A percentile compares a stretch with the other conserved stretches of the same genome.
These are phyloP conservation scores for Ogataea paraovalis DNA, from an alignment of 805 yeast species.

Conservation along the genomic window DNA sequence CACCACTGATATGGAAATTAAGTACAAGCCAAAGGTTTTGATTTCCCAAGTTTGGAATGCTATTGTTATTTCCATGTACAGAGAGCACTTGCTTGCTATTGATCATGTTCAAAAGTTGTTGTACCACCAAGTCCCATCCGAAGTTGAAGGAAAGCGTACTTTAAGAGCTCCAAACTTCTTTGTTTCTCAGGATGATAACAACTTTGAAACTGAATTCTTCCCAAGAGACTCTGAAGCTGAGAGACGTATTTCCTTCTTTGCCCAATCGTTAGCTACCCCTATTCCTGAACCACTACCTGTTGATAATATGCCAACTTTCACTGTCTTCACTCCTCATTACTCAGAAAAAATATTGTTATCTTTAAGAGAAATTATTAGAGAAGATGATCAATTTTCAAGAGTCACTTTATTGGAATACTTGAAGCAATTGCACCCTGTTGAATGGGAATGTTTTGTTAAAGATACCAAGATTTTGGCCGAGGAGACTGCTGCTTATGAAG, in stretches of 20 bases:
- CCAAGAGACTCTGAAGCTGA: constrained; percentile 97
- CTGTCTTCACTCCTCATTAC: constrained; percentile 95
- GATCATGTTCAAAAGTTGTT: constrained; percentile 97
- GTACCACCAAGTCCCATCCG: constrained; percentile 98
- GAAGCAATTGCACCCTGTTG: constrained; percentile 92
- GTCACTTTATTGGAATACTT: constrained; percentile 90
- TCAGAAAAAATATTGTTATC: constrained; percentile 90
- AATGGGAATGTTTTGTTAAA: constrained; percentile 96
- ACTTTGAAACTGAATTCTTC: constrained; percentile 94
- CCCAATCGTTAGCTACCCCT: constrained; percentile 97
- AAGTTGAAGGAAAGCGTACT: constrained; percentile 96
- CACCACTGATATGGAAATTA: constrained; percentile 98
- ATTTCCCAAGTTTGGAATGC: constrained; percentile 99
- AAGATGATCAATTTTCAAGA: constrained; percentile 94
- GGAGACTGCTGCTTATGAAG: constrained; percentile 80
- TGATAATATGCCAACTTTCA: constrained; percentile 99
- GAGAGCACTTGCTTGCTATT: constrained; percentile 96
- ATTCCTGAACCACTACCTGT: constrained; percentile 99
- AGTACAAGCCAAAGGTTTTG: constrained; percentile 96
- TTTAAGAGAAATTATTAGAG: constrained; percentile 93
- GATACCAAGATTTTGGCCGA: constrained; percentile 95
- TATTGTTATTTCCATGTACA: constrained; percentile 97
- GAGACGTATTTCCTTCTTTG: constrained; percentile 98
- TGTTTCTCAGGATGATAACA: constrained; percentile 94
- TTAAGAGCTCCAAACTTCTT: constrained; percentile 98